Evolutionary conservation across 257 asterid species (phyloP).

Genomic region (Penstemon eatonii): DNA sequence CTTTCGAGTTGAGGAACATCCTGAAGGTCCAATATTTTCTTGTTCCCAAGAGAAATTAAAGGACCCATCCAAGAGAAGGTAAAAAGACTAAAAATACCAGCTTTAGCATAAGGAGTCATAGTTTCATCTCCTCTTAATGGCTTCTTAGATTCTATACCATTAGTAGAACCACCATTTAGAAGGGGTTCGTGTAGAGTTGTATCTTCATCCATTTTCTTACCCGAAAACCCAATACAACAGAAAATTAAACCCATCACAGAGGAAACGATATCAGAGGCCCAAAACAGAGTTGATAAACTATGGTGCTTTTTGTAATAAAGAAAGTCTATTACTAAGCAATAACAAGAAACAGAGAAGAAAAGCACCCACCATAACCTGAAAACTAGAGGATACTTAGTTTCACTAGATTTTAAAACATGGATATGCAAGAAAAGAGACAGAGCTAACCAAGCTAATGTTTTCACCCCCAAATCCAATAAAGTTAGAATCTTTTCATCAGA

Average conservation of each 20-base stretch:
- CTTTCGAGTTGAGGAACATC: slow-evolving; percentile 80
- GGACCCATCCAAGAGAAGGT: slow-evolving; percentile 80
- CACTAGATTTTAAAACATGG: slow-evolving; percentile 40
- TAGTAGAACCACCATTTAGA: slow-evolving; percentile 42
- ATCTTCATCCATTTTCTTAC: slow-evolving; percentile 36
- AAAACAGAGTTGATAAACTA: slow-evolving; percentile 41
- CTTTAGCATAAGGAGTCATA: slow-evolving; percentile 73
- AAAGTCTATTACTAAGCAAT: slow-evolving; percentile 59
- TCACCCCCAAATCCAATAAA: slow-evolving; percentile 54
- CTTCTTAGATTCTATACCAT: slow-evolving; percentile 35
- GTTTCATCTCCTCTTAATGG: slow-evolving; percentile 53
- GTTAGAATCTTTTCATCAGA: slow-evolving; percentile 64
- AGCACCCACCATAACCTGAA: slow-evolving; percentile 75
- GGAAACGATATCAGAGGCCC: slow-evolving; percentile 66
- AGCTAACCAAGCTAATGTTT: slow-evolving; percentile 57
- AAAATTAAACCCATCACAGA: slow-evolving; percentile 47
- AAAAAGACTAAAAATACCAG: slow-evolving; percentile 57
- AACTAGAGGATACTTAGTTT: slow-evolving; percentile 52
- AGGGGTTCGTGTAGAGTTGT: slow-evolving; percentile 61
- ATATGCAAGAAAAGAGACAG: slow-evolving; percentile 50
- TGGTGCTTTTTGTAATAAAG: slow-evolving; percentile 43
- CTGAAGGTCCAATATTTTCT: slow-evolving; percentile 69
- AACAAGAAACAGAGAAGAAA: slow-evolving; percentile 59
- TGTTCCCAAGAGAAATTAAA: slow-evolving; percentile 63
- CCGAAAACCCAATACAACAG: slow-evolving; percentile 50